These are phyloP conservation scores for Elsinoe arachidis DNA, from an alignment of 2,329 filamentous ascomycete species.

Conservation along the genomic window DNA sequence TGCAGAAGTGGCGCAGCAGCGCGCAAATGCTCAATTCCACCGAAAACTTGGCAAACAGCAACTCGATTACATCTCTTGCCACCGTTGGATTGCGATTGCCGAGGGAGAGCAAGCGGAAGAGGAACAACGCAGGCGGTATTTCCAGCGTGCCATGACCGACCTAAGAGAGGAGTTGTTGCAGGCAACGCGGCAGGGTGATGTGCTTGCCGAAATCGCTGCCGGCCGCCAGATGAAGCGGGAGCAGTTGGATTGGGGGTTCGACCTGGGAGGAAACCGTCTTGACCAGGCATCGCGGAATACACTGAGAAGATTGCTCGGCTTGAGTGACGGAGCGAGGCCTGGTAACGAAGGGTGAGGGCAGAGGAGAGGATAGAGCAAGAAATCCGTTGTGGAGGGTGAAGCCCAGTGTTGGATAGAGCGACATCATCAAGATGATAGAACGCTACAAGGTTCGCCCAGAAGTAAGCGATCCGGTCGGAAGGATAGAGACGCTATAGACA, in stretches of 20 bases:
- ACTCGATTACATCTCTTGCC: no score
- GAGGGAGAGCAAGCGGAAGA: background rate
- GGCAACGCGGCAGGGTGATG: background rate
- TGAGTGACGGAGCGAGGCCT: no score
- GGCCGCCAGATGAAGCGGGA: background rate
- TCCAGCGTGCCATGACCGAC: background rate
- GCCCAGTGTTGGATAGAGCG: no score
- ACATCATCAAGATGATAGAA: no score
- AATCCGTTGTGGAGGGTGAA: no score
- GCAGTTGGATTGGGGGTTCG: background rate
- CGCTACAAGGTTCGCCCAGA: no score
- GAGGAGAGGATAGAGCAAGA: background rate
- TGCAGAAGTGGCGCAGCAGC: background rate
- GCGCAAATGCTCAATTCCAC: background rate
- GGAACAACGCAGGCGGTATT: background rate
- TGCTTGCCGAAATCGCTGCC: background rate
- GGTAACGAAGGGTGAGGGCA: no score
- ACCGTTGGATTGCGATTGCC: background rate
- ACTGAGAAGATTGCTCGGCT: background rate
- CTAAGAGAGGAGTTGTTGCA: background rate
- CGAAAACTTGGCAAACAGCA: background rate
- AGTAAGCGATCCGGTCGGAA: no score
- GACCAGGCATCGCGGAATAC: background rate
- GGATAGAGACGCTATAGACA: no score
- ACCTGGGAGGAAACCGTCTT: background rate